Evolutionary conservation across 805 yeast species (phyloP).

Genomic region (Debaryomyces tyrocola): DNA sequence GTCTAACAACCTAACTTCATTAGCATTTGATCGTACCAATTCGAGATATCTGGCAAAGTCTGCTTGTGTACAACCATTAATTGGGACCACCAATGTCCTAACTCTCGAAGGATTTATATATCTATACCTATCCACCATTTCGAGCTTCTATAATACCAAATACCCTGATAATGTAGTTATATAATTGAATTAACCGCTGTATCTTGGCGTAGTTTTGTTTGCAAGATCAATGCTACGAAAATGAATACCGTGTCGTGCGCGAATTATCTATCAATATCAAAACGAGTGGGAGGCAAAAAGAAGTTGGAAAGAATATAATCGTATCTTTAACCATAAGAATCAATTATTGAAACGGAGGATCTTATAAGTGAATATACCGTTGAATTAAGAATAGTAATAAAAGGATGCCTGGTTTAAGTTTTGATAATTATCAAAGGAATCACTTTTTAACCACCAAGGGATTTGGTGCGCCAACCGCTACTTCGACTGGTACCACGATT

Average conservation of each 20-base stretch:
- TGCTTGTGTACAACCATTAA: conserved; percentile 45
- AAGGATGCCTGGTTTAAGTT: conserved; percentile 83
- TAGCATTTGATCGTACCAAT: conserved; percentile 42
- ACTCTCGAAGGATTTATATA: conserved; percentile 68
- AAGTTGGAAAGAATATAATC: background rate
- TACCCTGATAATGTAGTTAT: background rate
- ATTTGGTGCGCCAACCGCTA: conserved; percentile 77
- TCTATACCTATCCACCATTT: conserved; percentile 37
- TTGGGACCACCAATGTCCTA: conserved; percentile 66
- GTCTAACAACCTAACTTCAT: conserved; percentile 73
- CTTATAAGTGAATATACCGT: background rate
- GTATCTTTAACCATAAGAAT: too few species aligned
- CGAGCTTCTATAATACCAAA: background rate
- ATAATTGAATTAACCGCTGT: too few species aligned
- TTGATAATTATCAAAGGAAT: conserved; percentile 93
- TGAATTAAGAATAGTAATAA: background rate
- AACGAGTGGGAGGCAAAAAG: conserved; percentile 3
- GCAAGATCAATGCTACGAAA: background rate
- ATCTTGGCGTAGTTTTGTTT: too few species aligned
- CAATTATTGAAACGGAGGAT: too few species aligned
- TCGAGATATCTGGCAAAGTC: conserved; percentile 45
- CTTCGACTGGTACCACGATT: conserved; percentile 99
- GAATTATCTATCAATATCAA: background rate
- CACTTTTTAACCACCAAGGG: conserved; percentile 71
- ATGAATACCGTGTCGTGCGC: conserved; percentile 1